Base-by-base conservation (phyloP, 768 basidiomycete species). In the Tylopilus subfusipes region DNA sequence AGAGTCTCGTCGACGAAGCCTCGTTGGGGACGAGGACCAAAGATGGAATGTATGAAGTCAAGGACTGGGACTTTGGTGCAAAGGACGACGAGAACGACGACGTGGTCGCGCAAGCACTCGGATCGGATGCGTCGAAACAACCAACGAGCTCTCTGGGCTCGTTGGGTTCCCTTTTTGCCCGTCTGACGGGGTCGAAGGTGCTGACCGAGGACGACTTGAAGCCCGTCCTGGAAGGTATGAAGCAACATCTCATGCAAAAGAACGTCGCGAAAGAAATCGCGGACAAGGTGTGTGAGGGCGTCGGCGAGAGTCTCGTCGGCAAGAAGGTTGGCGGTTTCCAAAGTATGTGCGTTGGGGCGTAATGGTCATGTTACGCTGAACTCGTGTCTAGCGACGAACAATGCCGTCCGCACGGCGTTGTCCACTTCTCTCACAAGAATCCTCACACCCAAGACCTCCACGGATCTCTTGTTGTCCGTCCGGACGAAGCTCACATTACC, bases 231-330 rank as follows among this genome's bases (percentile, higher is more conserved):
- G 88, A 88, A 48, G 90, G 85, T 18, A 98, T 98, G 94, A 94
- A 96, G 70, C 92, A 95, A 56, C 96, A 98, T 71, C 77, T 99
- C 42, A 98, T 98, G 94, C 85, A 88, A 74, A 98, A 98, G 78
- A 99, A 99, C 64, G 97, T 99, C 5, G 97, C 97, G 5, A 90
- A 84, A 71, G 93, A 95, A 55, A 98, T 98, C 58, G 80, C 95
- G 13, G 93, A 95, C 57, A 93, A 94, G 69, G 83, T 99, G 12
- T 96, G 94, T 64, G 93, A 96, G 67, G 84, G 90, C 7, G 93
- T 99, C n/a, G 93, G 92, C 1, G 85, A 92, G 65, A 83, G 82
- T 40, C 78, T 99, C 30, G 80, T 94, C 12, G 97, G 97, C 7
- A 93, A 90, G 73, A 94, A 91, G 70, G 82, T 95, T 10, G 90